Base-by-base conservation (phyloP, 768 basidiomycete genomes). In the Hygrophoropsis aurantiaca region DNA sequence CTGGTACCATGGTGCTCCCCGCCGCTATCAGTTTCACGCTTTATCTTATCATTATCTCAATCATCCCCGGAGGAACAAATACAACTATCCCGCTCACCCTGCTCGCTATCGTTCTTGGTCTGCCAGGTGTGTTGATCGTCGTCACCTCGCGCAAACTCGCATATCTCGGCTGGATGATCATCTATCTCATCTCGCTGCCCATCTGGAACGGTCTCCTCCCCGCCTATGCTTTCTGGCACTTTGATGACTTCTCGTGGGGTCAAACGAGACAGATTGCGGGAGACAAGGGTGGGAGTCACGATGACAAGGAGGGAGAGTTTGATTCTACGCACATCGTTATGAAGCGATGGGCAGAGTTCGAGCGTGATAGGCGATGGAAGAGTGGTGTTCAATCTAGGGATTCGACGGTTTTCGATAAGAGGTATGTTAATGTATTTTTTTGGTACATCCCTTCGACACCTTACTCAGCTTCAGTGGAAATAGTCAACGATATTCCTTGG, bases 281-380 rank as follows among this genome's bases (percentile, higher is more conserved):
- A 8, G 88, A 87, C 58, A 82, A 79, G 57, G 81, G 76, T 35
- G 78, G 70, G 30, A 78, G 78, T 47, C 89, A 92, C 57, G 90
- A 88, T 10, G 94, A 93, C 63, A 99, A 98, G 73, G 92, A 95
- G 52, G 97, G 97, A 64, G 90, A 90, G 63, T 99, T 99, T 59
- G 95, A 99, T 71, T 95, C 94, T 23, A 80, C 84, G 37, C 85
- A 94, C 68, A 98, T 99, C 57, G 88, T 95, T 27, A 97, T 98
- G 97, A 98, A 98, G 76, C 82, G 92, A 33, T 99, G 95, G 95
- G 93, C 84, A 15, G 97, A 98, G 69, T 98, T 97, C 64, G 97
- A 98, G 74, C 76, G 95, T 40, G 97, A 98, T 55, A 73, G 95
- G 55, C 78, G 94, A 51, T 97, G 91, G 92, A 93, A 85, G 82